Conservation (phyloP, 2,329 filamentous ascomycete genomes). For the Colletotrichum gigasporum region DNA sequence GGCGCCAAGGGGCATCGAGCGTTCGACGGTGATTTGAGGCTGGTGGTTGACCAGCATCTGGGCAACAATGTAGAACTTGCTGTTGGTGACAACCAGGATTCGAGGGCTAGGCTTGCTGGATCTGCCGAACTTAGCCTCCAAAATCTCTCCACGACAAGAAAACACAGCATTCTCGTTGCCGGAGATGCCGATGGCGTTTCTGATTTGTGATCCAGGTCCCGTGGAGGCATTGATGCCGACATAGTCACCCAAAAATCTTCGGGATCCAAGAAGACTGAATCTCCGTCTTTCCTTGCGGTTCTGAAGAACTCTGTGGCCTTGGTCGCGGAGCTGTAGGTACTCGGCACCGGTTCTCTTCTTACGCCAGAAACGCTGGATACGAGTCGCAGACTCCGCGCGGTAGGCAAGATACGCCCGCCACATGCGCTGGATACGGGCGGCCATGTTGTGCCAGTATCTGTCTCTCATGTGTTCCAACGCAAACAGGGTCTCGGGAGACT, state of each 20-base stretch:
- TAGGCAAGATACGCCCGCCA: constrained; percentile 97
- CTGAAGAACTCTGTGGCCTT: constrained; percentile 83
- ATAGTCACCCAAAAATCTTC: constrained; percentile 95
- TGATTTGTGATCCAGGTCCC: constrained; percentile 84
- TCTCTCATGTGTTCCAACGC: constrained; percentile 98
- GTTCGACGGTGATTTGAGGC: constrained; percentile 82
- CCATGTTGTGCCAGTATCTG: constrained; percentile 99
- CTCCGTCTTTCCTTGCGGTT: constrained; percentile 90
- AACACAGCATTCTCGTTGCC: constrained; percentile 82
- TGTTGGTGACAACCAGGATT: constrained; percentile 83
- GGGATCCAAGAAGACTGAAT: constrained; percentile 90
- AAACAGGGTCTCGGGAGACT: constrained; percentile 96
- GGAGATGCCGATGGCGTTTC: constrained; percentile 76
- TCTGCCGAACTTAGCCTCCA: constrained; percentile 94
- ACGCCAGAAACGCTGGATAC: constrained; percentile 95
- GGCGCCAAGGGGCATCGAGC: constrained; percentile 82
- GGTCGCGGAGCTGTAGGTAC: constrained; percentile 86
- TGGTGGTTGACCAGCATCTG: constrained; percentile 86
- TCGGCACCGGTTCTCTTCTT: constrained; percentile 92
- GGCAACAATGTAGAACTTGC: constrained; percentile 88
- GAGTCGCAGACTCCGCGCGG: constrained; percentile 88
- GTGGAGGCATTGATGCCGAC: constrained; percentile 84
- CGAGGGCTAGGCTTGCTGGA: constrained; percentile 94
- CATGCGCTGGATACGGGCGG: constrained; percentile 93
- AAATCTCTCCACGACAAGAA: constrained; percentile 87